phyloP scores from a whole-genome alignment of 768 basidiomycete species.

The Dentipellis sp. region DNA sequence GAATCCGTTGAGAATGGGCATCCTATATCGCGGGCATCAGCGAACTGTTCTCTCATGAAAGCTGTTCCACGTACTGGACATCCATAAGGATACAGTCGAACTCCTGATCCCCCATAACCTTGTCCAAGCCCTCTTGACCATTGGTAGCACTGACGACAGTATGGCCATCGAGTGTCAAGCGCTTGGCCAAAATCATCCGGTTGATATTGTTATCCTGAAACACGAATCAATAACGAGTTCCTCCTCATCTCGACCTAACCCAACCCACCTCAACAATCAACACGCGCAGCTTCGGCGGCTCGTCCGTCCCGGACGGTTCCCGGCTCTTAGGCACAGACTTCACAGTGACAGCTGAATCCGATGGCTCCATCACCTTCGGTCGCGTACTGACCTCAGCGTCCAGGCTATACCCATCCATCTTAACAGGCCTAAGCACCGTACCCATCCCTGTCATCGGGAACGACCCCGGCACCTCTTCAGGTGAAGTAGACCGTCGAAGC shows the following conservation, averaged over 20 bases:
- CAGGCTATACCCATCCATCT: conserved; percentile 15
- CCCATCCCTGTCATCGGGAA: conserved; percentile 10
- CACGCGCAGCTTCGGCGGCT: conserved; percentile 29
- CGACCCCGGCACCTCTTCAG: not conserved
- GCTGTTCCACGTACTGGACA: conserved; percentile 46
- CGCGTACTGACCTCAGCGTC: conserved; percentile 1
- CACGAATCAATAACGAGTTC: conserved; percentile 1
- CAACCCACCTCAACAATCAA: conserved; percentile 57
- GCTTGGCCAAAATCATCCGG: conserved; percentile 57
- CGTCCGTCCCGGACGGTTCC: too few species aligned
- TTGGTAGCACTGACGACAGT: conserved; percentile 57
- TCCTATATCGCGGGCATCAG: conserved; percentile 29
- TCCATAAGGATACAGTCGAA: conserved; percentile 81
- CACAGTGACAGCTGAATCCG: too few species aligned
- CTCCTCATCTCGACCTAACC: not conserved
- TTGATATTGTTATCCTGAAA: conserved; percentile 67
- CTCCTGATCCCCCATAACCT: conserved; percentile 42
- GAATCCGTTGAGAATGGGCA: conserved; percentile 74
- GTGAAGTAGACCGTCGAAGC: not conserved
- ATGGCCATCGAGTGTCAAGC: conserved; percentile 58
- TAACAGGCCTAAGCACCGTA: conserved; percentile 13
- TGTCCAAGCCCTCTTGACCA: conserved; percentile 66
- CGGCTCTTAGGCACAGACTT: too few species aligned
- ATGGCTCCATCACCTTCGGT: too few species aligned
- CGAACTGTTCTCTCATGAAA: not conserved